These are phyloP conservation scores for Pseudogymnoascus sp. DNA, from an alignment of 2,329 filamentous ascomycete genomes.

Conservation along the genomic window DNA sequence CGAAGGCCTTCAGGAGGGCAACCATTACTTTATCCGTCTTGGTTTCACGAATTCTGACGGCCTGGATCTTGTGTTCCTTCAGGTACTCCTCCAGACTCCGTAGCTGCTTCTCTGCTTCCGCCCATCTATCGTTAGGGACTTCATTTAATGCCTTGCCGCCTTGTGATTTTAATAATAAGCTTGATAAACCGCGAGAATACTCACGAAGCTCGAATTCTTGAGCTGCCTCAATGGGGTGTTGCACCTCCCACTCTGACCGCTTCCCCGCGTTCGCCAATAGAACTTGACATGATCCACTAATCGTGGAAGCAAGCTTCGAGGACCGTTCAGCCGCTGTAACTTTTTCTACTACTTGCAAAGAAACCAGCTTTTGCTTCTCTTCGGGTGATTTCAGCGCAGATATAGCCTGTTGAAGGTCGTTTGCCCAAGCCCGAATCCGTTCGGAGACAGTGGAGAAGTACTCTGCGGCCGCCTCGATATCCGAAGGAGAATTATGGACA, in stretches of 20 bases:
- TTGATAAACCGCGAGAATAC: background rate
- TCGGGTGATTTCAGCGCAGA: background rate
- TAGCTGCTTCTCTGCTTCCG: slow-evolving; percentile 10
- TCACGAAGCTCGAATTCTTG: slow-evolving; percentile 7
- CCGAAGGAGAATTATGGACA: background rate
- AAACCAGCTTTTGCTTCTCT: background rate
- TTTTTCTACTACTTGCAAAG: background rate
- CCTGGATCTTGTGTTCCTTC: slow-evolving; percentile 10
- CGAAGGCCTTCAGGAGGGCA: slow-evolving; percentile 3
- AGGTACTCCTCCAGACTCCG: slow-evolving; percentile 11
- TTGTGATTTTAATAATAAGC: background rate
- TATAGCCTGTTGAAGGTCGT: slow-evolving; percentile 1
- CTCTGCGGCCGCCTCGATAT: background rate
- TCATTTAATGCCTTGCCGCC: slow-evolving; percentile 7
- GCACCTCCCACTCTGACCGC: background rate
- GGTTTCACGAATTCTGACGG: background rate
- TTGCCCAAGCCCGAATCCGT: background rate
- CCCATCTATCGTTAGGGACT: background rate
- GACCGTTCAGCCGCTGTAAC: background rate
- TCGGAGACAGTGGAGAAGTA: background rate
- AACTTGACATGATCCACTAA: background rate
- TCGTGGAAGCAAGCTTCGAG: background rate
- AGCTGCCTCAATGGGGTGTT: background rate
- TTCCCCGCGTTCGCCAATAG: background rate
- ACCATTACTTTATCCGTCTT: slow-evolving; percentile 6